A percentile compares a stretch with the other conserved stretches of the same genome.
Evolutionary conservation across 352 stramenopile species (phyloP).

Genomic region (Globisporangium irregulare): DNA sequence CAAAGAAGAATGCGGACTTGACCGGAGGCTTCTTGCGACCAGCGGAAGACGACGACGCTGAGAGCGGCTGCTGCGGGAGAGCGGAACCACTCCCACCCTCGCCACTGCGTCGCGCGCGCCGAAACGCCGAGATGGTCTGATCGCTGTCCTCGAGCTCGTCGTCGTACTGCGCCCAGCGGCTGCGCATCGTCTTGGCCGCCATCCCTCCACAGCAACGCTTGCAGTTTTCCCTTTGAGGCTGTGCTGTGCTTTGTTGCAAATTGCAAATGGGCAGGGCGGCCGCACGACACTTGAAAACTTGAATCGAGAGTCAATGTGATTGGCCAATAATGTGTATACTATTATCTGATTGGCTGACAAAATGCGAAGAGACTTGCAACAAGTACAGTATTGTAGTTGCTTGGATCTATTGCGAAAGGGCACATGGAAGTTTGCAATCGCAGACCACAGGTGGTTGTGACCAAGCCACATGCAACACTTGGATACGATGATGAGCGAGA

Average conservation of each 20-base stretch:
- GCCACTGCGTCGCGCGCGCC: constrained; percentile 5
- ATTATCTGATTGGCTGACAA: constrained; percentile 7
- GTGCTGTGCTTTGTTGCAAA: neutral
- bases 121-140: constrained; percentile 45
- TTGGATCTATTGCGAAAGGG: constrained; percentile 6
- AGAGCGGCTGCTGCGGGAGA: neutral
- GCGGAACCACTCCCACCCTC: neutral
- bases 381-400: neutral
- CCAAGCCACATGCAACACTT: neutral
- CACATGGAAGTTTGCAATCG: constrained; percentile 5
- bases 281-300: constrained; percentile 13
- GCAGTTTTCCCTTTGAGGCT: neutral
- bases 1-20: constrained; percentile 65
- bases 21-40: constrained; percentile 7
- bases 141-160: constrained; percentile 62
- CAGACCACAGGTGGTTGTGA: neutral
- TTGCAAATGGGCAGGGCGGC: neutral
- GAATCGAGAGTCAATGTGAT: neutral
- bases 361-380: neutral
- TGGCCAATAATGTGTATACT: constrained; percentile 2
- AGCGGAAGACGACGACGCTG: constrained; percentile 9
- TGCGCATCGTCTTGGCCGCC: constrained; percentile 11
- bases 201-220: constrained; percentile 2
- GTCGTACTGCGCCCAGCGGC: constrained; percentile 52
- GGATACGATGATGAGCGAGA: neutral